Conservation (phyloP, 495 filamentous ascomycete species). For the Neurospora pannonica region DNA sequence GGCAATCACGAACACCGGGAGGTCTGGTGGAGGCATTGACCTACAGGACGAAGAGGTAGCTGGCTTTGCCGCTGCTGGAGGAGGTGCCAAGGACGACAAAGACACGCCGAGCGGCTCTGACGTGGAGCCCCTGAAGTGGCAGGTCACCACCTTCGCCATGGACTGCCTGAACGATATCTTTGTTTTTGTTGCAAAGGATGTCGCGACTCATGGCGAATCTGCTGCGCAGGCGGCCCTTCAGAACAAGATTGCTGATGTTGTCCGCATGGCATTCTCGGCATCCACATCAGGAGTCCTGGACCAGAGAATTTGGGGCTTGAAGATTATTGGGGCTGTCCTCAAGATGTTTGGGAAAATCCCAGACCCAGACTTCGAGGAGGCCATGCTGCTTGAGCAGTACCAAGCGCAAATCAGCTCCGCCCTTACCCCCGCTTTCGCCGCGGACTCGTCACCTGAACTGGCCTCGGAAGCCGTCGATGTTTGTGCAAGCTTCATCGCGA, state of each 20-base stretch:
- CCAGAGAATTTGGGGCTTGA: conserved; percentile 77
- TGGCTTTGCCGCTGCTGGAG: conserved; percentile 69
- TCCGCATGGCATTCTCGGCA: conserved; percentile 93
- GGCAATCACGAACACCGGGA: conserved; percentile 36
- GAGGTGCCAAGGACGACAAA: conserved; percentile 54
- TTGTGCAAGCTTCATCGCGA: conserved; percentile 93
- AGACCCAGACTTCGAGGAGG: conserved; percentile 94
- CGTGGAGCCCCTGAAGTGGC: conserved; percentile 89
- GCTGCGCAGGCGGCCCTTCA: conserved; percentile 67
- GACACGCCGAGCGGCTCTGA: conserved; percentile 50
- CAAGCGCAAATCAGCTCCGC: conserved; percentile 97
- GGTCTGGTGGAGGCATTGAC: conserved; percentile 51
- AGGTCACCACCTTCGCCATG: conserved; percentile 92
- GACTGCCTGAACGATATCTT: conserved; percentile 82
- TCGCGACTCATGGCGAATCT: conserved; percentile 59
- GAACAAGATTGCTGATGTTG: conserved; percentile 80
- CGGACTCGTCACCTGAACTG: conserved; percentile 90
- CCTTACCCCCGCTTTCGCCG: conserved; percentile 89
- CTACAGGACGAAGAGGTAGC: conserved; percentile 94
- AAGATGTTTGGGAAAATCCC: conserved; percentile 94
- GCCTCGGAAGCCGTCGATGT: conserved; percentile 94
- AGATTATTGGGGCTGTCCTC: conserved; percentile 85
- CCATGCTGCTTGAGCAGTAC: conserved; percentile 91
- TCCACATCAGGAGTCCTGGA: conserved; percentile 90
- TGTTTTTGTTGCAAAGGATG: conserved; percentile 60